These are phyloP conservation scores for Rostrohypoxylon terebratum DNA, from an alignment of 495 filamentous ascomycete genomes.

Conservation along the genomic window DNA sequence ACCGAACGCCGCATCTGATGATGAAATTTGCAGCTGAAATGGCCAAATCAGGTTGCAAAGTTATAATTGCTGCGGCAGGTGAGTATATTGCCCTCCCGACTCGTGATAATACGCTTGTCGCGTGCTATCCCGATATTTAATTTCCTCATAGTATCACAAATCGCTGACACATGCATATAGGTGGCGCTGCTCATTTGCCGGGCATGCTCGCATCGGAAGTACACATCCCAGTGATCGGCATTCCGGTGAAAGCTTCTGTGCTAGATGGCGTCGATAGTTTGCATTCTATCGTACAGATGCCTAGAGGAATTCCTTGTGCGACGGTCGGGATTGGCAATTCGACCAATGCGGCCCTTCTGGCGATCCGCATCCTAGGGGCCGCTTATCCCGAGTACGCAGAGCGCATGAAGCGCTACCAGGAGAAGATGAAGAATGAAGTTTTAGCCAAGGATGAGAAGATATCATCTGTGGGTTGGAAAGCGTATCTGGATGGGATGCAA, in stretches of 20 bases:
- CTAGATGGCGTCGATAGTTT: slow-evolving; percentile 91
- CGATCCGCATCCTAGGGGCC: slow-evolving; percentile 83
- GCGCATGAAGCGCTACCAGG: slow-evolving; percentile 75
- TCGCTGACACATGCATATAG: slow-evolving; percentile 46
- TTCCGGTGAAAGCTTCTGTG: slow-evolving; percentile 87
- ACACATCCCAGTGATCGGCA: slow-evolving; percentile 90
- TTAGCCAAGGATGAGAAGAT: slow-evolving; percentile 74
- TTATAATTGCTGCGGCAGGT: slow-evolving; percentile 90
- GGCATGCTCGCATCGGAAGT: slow-evolving; percentile 92
- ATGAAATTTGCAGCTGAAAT: slow-evolving; percentile 77
- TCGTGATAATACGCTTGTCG: too few species aligned
- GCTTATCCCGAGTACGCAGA: slow-evolving; percentile 68
- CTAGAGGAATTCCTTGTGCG: slow-evolving; percentile 59
- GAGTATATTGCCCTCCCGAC: slow-evolving; percentile 11
- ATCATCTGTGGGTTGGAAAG: slow-evolving; percentile 74
- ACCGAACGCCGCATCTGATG: slow-evolving; percentile 90
- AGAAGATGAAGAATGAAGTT: slow-evolving; percentile 71
- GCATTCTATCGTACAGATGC: slow-evolving; percentile 95
- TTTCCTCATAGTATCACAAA: too few species aligned
- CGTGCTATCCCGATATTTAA: too few species aligned
- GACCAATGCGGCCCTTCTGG: slow-evolving; percentile 89
- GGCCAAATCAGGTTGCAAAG: slow-evolving; percentile 76
- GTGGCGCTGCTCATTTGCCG: slow-evolving; percentile 90
- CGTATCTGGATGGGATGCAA: slow-evolving; percentile 62
- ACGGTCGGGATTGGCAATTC: slow-evolving; percentile 90